phyloP scores from a whole-genome alignment of 2,329 filamentous ascomycete species.

The Aureobasidium sp. region DNA sequence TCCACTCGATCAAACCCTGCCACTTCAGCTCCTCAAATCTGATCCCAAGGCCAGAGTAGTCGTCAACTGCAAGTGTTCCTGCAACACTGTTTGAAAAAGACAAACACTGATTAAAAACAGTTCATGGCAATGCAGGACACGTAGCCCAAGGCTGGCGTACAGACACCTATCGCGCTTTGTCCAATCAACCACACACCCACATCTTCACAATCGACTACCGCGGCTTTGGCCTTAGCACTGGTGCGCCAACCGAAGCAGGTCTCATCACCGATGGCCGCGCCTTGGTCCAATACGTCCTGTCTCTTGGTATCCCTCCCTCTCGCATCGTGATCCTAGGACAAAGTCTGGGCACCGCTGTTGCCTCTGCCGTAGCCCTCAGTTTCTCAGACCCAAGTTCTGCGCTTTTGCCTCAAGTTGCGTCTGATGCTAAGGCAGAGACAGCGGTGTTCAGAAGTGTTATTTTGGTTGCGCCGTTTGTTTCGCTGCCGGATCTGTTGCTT shows the following conservation, averaged over 20 bases:
- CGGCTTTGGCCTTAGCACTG: slow-evolving; percentile 75
- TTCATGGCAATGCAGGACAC: slow-evolving; percentile 70
- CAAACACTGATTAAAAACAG: slow-evolving; percentile 4
- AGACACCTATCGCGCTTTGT: slow-evolving; percentile 68
- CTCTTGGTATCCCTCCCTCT: slow-evolving; percentile 57
- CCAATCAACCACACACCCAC: slow-evolving; percentile 67
- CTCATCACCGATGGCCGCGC: slow-evolving; percentile 72
- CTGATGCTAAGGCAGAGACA: slow-evolving; percentile 22
- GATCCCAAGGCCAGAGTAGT: slow-evolving; percentile 48
- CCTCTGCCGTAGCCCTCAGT: slow-evolving; percentile 64
- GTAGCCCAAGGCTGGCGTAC: slow-evolving; percentile 72
- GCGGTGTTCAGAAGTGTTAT: slow-evolving; percentile 70
- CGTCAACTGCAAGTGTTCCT: slow-evolving; percentile 42
- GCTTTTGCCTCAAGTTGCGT: background rate
- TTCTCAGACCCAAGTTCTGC: slow-evolving; percentile 41
- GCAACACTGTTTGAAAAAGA: background rate
- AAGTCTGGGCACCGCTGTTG: slow-evolving; percentile 80
- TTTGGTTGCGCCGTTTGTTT: slow-evolving; percentile 72
- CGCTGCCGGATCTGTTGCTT: slow-evolving; percentile 63
- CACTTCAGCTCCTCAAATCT: slow-evolving; percentile 44
- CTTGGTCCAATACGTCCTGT: slow-evolving; percentile 64
- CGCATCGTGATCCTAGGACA: slow-evolving; percentile 80
- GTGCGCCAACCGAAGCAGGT: slow-evolving; percentile 72
- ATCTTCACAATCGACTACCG: slow-evolving; percentile 87
- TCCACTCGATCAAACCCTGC: slow-evolving; percentile 32